Evolutionary conservation across 306 rosid species (phyloP).

Genomic region (Medicago arabica): DNA sequence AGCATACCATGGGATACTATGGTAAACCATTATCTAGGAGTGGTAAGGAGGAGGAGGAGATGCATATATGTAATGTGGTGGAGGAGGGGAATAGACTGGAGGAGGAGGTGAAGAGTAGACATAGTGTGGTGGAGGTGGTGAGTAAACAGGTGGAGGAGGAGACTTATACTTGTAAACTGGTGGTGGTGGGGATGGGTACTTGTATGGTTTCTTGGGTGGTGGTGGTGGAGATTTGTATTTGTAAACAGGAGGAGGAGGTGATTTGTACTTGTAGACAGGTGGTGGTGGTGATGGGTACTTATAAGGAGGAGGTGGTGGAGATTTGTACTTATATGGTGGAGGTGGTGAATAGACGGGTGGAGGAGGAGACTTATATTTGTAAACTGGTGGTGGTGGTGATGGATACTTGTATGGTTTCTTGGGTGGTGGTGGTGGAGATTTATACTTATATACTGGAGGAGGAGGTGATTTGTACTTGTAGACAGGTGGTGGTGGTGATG

Average conservation of each 20-base stretch:
- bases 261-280: not conserved
- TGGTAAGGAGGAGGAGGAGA: slow-evolving; percentile 66
- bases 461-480: slow-evolving; percentile 18
- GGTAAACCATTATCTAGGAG: slow-evolving; percentile 48
- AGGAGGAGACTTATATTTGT: slow-evolving; percentile 24
- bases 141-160: slow-evolving; percentile 25
- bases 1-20: slow-evolving; percentile 46
- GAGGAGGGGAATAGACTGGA: slow-evolving; percentile 39
- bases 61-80: slow-evolving; percentile 27
- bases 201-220: slow-evolving; percentile 42
- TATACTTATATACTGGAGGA: slow-evolving; percentile 5
- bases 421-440: slow-evolving; percentile 35
- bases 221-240: not conserved
- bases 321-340: not conserved
- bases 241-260: too few relatives aligned
- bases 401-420: not conserved
- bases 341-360: not conserved
- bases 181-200: not conserved
- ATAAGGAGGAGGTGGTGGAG: slow-evolving; percentile 40
- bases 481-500: not conserved
- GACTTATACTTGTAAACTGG: not conserved
- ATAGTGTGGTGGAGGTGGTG: slow-evolving; percentile 39
- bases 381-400: slow-evolving; percentile 32
- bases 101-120: slow-evolving; percentile 40
- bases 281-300: slow-evolving; percentile 31